These are phyloP conservation scores for Russula sp. DNA, from an alignment of 768 basidiomycete species.

Conservation along the genomic window DNA sequence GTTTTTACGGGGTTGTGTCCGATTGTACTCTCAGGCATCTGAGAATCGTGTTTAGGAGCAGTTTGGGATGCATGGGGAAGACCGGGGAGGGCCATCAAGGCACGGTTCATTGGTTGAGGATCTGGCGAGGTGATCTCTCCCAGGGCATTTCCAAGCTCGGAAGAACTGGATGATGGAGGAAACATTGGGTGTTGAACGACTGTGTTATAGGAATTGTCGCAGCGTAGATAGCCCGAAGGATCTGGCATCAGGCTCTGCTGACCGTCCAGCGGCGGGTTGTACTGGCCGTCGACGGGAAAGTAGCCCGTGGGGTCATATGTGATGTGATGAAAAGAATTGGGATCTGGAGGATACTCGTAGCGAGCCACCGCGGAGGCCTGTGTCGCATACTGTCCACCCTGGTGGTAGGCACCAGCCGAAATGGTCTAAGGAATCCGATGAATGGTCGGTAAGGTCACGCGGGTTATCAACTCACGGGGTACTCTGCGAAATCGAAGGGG, in stretches of 20 bases:
- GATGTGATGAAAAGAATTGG: not conserved
- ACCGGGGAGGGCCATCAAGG: constrained; percentile 7
- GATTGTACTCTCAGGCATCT: not conserved
- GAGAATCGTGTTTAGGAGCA: not conserved
- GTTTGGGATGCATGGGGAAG: not conserved
- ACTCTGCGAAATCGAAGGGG: constrained; percentile 17
- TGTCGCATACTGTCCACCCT: not conserved
- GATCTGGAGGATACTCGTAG: constrained; percentile 5
- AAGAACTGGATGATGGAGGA: constrained; percentile 9
- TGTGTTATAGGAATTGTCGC: not conserved
- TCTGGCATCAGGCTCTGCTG: constrained; percentile 1
- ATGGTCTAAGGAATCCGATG: constrained; percentile 2
- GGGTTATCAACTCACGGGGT: constrained; percentile 7
- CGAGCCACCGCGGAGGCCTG: not conserved
- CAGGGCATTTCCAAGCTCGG: constrained; percentile 18
- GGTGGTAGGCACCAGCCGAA: constrained; percentile 1
- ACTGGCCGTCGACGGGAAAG: not conserved
- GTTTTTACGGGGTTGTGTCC: constrained; percentile 4
- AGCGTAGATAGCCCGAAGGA: not conserved
- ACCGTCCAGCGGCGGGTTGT: not conserved
- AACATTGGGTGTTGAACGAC: not conserved
- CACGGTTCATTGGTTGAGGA: not conserved
- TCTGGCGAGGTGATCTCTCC: constrained; percentile 9
- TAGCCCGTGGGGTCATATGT: constrained; percentile 3
- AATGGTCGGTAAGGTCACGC: not conserved